Percentiles rank a stretch among this genome's conserved stretches.
Conservation (phyloP, 768 basidiomycete species). For the Lactarius akahatsu region DNA sequence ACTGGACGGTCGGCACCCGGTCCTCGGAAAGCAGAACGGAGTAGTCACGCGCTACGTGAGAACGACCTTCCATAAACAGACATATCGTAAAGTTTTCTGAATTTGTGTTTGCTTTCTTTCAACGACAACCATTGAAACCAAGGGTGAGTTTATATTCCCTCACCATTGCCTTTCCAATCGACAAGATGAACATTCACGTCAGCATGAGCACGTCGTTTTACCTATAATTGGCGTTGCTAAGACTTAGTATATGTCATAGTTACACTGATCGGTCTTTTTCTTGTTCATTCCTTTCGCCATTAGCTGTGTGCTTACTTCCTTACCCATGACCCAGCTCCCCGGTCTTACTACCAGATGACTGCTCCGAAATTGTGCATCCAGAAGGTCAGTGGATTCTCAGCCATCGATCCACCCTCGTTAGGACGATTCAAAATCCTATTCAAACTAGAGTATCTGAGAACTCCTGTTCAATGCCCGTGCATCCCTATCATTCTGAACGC, state of each 20-base stretch:
- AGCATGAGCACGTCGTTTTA: slow-evolving; percentile 50
- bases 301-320: slow-evolving; percentile 13
- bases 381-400: slow-evolving; percentile 8
- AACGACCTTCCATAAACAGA: slow-evolving; percentile 29
- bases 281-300: slow-evolving; percentile 25
- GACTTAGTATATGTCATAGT: slow-evolving; percentile 78
- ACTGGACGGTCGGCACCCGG: too few species aligned
- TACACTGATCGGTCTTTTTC: slow-evolving; percentile 73
- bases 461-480: slow-evolving; percentile 65
- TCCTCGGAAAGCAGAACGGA: not conserved
- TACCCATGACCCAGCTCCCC: not conserved
- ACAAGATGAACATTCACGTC: slow-evolving; percentile 58
- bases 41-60: not conserved
- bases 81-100: not conserved
- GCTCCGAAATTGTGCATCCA: not conserved
- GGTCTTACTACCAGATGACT: slow-evolving; percentile 26
- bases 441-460: slow-evolving; percentile 96
- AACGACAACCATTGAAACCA: not conserved
- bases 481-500: slow-evolving; percentile 31
- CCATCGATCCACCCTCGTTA: slow-evolving; percentile 26
- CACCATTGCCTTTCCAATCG: slow-evolving; percentile 35
- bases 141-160: slow-evolving; percentile 26
- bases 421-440: slow-evolving; percentile 62
- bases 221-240: slow-evolving; percentile 52
- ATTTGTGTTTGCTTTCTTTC: not conserved